Evolutionary conservation across 2,329 filamentous ascomycete genomes (phyloP), one percentile per base, ranked within the genome.

Genomic region (Fusarium papillatum): DNA sequence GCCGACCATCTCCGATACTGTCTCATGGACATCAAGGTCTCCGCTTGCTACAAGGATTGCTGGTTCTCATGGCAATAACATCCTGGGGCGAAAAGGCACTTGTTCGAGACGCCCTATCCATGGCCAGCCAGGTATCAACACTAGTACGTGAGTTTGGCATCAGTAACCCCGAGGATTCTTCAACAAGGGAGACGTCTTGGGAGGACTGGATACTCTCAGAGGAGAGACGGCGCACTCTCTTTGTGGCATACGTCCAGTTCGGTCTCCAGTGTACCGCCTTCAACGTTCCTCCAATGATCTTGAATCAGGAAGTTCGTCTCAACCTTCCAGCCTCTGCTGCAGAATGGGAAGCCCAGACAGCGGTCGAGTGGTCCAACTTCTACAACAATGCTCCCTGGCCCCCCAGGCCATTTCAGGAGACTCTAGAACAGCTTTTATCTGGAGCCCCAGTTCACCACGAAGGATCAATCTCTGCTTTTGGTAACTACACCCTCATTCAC

Each of bases 401-500:
- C 17, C 53, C 53, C 7, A 1, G 31, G 7, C 13, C 31, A 19
- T 57, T 57, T 22, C n/a, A 64, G 5, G 24, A 59, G 57, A 38
- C 60, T 5, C 53, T 57, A 7, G 53, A 34, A 2, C 53, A 57
- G 1, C 53, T 71, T 13, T 34, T 71, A 4, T 68, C 57, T 17
- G 69, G 59, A 7, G 22, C 26, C 4, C 38, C 57, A 9, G 38
- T 74, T 11, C 39, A 70, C 11, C 48, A 64, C 4, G 61, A 74
- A 10, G 70, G 53, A 7, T 55, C 70, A 1, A 53, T 69, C 19
- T 71, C 72, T 10, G 63, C 69, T 8, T 71, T 73, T 48, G 72
- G 71, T 2, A 75, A 75, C 53, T 75, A 75, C 22, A 29, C 64
- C n/a, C 68, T 75, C 1, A 74, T 75, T 3, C 72, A 75, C 13